Evolutionary conservation across 2,329 filamentous ascomycete genomes (phyloP), one percentile per base, ranked within the genome.

Genomic region (Scortechinia acanthostroma): DNA sequence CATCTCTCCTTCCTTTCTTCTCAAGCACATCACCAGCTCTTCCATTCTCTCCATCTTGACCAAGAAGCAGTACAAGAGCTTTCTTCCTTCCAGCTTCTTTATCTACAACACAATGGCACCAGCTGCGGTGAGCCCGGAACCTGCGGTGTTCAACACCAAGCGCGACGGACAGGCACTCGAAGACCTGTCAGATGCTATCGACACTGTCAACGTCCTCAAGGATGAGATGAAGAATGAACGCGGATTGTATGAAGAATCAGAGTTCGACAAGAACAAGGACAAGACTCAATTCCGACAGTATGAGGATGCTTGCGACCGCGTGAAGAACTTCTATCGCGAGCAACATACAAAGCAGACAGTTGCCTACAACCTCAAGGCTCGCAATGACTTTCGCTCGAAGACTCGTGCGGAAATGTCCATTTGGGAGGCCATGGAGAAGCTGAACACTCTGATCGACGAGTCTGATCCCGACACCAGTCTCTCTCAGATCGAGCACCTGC

Each of bases 391-490:
- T 68, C 69, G 81, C 62, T 74, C 73, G 51, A 79, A 86, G 16
- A 57, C 56, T 33, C 68, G 73, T 45, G 80, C 84, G 15, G 75
- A 86, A 62, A 88, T 95, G 86, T 85, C 83, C 50, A 75, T 95
- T 61, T 95, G 89, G 90, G 74, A 94, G 62, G 90, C 90, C 17
- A 93, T 95, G 68, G 88, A 94, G 76, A 91, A 89, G 66, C 83
- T 95, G 58, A 88, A 95, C 74, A 89, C 86, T 0, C 76, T 95
- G 44, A 86, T 95, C 62, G 90, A 95, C 66, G 87, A 94, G 65
- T 90, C 84, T 17, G 90, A 95, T 68, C 90, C 90, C 1, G 89
- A 95, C 68, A 95, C 90, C 42, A 80, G 78, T 42, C 81, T 95
- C 50, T 85, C 81, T 21, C 90, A 95, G 69, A 94, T 95, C 59